These are phyloP conservation scores for Liquidambar formosana DNA, from an alignment of 164 flowering plant genomes.

Conservation along the genomic window DNA sequence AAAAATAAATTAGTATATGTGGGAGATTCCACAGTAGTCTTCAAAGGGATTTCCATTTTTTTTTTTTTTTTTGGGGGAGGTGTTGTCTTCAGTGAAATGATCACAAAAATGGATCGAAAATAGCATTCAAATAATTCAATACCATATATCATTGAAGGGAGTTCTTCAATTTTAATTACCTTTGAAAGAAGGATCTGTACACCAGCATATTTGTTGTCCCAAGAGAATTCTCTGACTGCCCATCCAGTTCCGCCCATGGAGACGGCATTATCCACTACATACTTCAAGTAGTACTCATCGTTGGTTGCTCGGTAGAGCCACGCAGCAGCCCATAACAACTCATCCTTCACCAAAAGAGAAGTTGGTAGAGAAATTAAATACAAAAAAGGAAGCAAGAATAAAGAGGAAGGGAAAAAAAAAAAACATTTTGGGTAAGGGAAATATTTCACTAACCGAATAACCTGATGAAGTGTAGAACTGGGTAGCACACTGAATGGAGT, in stretches of 20 bases:
- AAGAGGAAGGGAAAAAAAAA: conserved; percentile 1
- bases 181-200: conserved; percentile 75
- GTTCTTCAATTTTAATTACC: conserved; percentile 31
- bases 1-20: too few species aligned
- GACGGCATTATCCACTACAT: conserved; percentile 61
- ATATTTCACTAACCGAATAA: conserved; percentile 47
- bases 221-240: conserved; percentile 79
- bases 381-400: not conserved
- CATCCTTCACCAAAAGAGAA: conserved; percentile 53
- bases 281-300: conserved; percentile 68
- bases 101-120: too few species aligned
- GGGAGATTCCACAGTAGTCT: too few species aligned
- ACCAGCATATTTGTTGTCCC: conserved; percentile 97
- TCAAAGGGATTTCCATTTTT: too few species aligned
- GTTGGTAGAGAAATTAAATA: not conserved
- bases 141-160: too few species aligned
- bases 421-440: not conserved
- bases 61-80: too few species aligned
- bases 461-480: conserved; percentile 73
- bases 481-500: conserved; percentile 51
- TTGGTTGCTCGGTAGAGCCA: conserved; percentile 79
- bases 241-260: conserved; percentile 81
- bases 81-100: too few species aligned
- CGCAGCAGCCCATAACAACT: conserved; percentile 84
- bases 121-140: too few species aligned